Percentiles rank a stretch among this genome's conserved stretches.
phyloP scores from a whole-genome alignment of 345 rosid genomes.

The Odontarrhena argentea region DNA sequence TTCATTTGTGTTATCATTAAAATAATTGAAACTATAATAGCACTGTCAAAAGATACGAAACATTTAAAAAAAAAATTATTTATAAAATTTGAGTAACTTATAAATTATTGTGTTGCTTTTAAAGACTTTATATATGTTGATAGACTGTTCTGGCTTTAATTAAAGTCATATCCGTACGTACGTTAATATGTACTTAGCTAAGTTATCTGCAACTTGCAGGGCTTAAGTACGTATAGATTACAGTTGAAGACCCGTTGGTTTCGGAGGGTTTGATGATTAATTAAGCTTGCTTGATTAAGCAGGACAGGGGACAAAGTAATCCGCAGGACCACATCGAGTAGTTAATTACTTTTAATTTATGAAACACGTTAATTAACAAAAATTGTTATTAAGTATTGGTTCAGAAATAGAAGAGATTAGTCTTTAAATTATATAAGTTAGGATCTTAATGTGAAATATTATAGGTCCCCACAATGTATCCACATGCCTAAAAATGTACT shows the following conservation, averaged over 20 bases:
- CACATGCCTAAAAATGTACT: not conserved
- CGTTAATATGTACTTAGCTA: constrained; percentile 36
- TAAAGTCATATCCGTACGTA: constrained; percentile 40
- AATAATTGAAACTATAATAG: constrained; percentile 2
- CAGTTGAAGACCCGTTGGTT: constrained; percentile 24
- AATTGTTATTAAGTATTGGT: constrained; percentile 7
- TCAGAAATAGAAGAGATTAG: not conserved
- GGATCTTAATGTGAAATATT: not conserved
- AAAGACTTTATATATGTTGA: constrained; percentile 22
- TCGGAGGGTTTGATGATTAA: constrained; percentile 21
- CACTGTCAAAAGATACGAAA: constrained; percentile 5
- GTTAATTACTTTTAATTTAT: not conserved
- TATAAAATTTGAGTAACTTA: not conserved
- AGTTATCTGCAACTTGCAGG: constrained; percentile 36
- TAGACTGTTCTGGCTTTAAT: constrained; percentile 20
- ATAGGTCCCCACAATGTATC: not conserved
- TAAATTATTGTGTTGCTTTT: constrained; percentile 17
- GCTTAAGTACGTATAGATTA: constrained; percentile 20
- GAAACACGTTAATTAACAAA: constrained; percentile 18
- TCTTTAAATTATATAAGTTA: constrained; percentile 1
- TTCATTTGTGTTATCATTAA: constrained; percentile 16
- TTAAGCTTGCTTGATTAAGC: constrained; percentile 41
- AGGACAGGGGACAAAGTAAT: constrained; percentile 33
- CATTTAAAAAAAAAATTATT: not conserved
- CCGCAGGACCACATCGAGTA: constrained; percentile 35